These are phyloP conservation scores for Huntiella moniliformis DNA, from an alignment of 2,329 filamentous ascomycete genomes.

Conservation along the genomic window DNA sequence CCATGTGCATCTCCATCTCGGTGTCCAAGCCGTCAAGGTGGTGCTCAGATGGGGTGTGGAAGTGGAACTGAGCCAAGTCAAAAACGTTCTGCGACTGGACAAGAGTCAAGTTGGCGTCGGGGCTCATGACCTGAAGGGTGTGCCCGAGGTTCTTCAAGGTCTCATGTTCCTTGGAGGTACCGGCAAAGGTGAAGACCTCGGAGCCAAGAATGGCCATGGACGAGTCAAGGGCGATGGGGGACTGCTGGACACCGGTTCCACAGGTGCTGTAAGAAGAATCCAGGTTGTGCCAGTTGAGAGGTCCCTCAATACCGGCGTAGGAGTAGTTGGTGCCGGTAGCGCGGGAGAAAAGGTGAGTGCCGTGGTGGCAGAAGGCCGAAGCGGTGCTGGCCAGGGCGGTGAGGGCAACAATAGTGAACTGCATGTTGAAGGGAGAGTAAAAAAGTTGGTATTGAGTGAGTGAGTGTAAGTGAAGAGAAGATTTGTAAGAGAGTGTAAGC, in stretches of 20 bases:
- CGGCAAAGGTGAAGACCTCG: constrained; percentile 12
- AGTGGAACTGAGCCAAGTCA: constrained; percentile 35
- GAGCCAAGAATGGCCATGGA: constrained; percentile 17
- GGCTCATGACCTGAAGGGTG: constrained; percentile 26
- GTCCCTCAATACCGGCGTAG: constrained; percentile 19
- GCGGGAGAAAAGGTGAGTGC: constrained; percentile 18
- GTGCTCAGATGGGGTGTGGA: constrained; percentile 42
- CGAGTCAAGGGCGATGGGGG: constrained; percentile 33
- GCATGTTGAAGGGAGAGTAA: neutral
- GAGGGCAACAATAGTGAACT: neutral
- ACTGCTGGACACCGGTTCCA: constrained; percentile 30
- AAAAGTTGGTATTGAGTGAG: neutral
- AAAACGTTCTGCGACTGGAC: too few relatives aligned
- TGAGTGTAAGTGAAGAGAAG: constrained; percentile 9
- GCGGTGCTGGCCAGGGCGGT: constrained; percentile 12
- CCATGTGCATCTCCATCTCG: constrained; percentile 24
- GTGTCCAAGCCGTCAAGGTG: constrained; percentile 25
- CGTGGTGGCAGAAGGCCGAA: constrained; percentile 17
- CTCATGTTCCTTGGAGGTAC: constrained; percentile 19
- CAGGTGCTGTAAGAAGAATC: constrained; percentile 26
- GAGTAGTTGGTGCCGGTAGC: constrained; percentile 23
- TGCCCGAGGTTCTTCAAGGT: constrained; percentile 31
- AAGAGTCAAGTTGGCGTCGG: constrained; percentile 17
- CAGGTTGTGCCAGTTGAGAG: constrained; percentile 33
- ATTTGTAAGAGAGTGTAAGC: neutral